Evolutionary conservation across 108 stramenopile species (phyloP).

Genomic region (Cyclostephanos invisitatus): DNA sequence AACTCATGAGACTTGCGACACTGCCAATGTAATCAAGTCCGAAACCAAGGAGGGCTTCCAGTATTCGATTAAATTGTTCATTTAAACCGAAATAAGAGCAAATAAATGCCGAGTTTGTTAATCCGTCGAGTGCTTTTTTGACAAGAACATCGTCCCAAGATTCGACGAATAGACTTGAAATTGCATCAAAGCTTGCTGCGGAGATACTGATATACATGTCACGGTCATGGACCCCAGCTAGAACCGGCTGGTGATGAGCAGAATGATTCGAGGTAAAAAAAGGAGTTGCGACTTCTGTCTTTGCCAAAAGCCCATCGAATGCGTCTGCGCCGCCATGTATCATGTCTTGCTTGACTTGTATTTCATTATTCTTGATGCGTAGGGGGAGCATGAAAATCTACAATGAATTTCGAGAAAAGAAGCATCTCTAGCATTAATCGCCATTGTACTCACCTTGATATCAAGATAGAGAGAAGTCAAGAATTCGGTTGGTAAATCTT

Average conservation of each 20-base stretch:
- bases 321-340: conserved; percentile 41
- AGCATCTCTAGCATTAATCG: not conserved
- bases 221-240: conserved; percentile 85
- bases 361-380: conserved; percentile 52
- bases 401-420: not conserved
- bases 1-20: conserved; percentile 56
- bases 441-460: conserved; percentile 42
- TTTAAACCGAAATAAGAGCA: conserved; percentile 66
- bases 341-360: conserved; percentile 71
- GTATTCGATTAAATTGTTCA: conserved; percentile 66
- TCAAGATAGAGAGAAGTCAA: conserved; percentile 82
- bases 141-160: conserved; percentile 88
- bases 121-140: conserved; percentile 71
- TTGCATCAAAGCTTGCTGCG: conserved; percentile 66
- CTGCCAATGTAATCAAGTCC: conserved; percentile 73
- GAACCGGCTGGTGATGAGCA: conserved; percentile 47
- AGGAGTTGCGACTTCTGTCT: conserved; percentile 58
- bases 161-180: conserved; percentile 77
- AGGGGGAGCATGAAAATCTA: not conserved
- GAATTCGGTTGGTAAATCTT: conserved; percentile 81
- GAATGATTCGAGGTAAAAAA: conserved; percentile 66
- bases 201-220: conserved; percentile 88
- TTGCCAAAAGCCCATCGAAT: conserved; percentile 67
- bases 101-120: conserved; percentile 67
- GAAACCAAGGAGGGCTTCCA: conserved; percentile 60